Percentiles rank a stretch among this genome's conserved stretches.
Evolutionary conservation across 2,329 filamentous ascomycete genomes (phyloP).

Genomic region (Aureobasidium pullulans): DNA sequence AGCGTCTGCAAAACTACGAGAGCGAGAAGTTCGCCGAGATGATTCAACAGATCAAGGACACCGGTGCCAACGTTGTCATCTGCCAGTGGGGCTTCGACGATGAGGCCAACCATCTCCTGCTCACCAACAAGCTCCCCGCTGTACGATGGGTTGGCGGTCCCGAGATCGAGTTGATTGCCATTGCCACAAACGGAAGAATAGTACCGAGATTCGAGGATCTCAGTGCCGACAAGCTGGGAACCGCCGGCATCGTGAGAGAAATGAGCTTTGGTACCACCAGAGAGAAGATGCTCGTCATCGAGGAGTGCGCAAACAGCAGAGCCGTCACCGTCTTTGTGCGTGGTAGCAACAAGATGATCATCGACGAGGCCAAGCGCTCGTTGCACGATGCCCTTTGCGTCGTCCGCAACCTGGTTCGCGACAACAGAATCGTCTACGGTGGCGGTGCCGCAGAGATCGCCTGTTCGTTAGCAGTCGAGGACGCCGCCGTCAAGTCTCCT

Average conservation of each 20-base stretch:
- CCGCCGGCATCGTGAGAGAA: conserved; percentile 81
- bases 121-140: conserved; percentile 92
- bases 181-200: conserved; percentile 95
- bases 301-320: conserved; percentile 96
- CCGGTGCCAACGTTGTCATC: conserved; percentile 92
- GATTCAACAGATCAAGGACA: conserved; percentile 97
- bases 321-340: conserved; percentile 95
- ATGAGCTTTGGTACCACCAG: conserved; percentile 95
- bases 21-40: conserved; percentile 95
- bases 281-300: conserved; percentile 99
- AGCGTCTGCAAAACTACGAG: conserved; percentile 94
- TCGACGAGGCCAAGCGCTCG: conserved; percentile 96
- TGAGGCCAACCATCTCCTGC: conserved; percentile 92
- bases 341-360: conserved; percentile 99
- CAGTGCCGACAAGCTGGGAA: conserved; percentile 81
- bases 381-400: conserved; percentile 96
- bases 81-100: conserved; percentile 99
- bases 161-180: conserved; percentile 96
- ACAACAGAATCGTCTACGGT: conserved; percentile 96
- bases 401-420: conserved; percentile 88
- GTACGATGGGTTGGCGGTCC: conserved; percentile 97
- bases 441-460: conserved; percentile 96
- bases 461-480: conserved; percentile 91
- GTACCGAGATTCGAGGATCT: conserved; percentile 96
- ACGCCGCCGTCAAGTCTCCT: conserved; percentile 80